phyloP scores from a whole-genome alignment of 345 rosid genomes.

The Boechera retrofracta region DNA sequence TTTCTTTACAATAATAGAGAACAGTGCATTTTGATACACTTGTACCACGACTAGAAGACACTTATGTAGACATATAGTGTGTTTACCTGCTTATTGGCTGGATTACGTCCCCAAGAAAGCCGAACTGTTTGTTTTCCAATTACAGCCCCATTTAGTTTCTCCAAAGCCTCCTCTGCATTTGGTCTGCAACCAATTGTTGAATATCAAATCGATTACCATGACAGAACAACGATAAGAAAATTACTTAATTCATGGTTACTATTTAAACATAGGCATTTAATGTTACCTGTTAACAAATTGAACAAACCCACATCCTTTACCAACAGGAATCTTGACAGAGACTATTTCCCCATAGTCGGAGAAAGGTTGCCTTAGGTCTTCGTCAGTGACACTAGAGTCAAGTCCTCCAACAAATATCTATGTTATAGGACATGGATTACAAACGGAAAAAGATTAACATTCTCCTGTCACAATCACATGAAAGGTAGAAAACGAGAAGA shows the following conservation, averaged over 20 bases:
- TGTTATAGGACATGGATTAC: constrained; percentile 41
- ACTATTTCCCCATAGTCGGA: constrained; percentile 84
- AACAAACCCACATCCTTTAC: constrained; percentile 95
- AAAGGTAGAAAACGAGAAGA: constrained; percentile 18
- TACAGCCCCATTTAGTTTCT: constrained; percentile 64
- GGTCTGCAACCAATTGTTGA: constrained; percentile 50
- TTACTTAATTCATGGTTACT: background rate
- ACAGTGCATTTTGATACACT: background rate
- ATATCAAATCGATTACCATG: background rate
- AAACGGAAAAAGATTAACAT: background rate
- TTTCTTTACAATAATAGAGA: background rate
- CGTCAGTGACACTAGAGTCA: constrained; percentile 83
- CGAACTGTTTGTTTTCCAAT: constrained; percentile 78
- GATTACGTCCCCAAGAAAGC: constrained; percentile 89
- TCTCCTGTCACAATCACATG: constrained; percentile 34
- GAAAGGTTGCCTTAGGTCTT: constrained; percentile 85
- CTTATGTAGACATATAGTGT: background rate
- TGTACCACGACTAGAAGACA: background rate
- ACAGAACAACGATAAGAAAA: background rate
- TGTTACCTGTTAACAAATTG: constrained; percentile 84
- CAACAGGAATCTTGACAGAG: constrained; percentile 86
- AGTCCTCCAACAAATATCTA: constrained; percentile 99
- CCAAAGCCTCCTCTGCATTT: constrained; percentile 92
- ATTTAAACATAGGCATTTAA: constrained; percentile 6
- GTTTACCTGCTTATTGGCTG: constrained; percentile 77